Conservation (phyloP, 768 basidiomycete genomes). For the Tulasnella sp. region DNA sequence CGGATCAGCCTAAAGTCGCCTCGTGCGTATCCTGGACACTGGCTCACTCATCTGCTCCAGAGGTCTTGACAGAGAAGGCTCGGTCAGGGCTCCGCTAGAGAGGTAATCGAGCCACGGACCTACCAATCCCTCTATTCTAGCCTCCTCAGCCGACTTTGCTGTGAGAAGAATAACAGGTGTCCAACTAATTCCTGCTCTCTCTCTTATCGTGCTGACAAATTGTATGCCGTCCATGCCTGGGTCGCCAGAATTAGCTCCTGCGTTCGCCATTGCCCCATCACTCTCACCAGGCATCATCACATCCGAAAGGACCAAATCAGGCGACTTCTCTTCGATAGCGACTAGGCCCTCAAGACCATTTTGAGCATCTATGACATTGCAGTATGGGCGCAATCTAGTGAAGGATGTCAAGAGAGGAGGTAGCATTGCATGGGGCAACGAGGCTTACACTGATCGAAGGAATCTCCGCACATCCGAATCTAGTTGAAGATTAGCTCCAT, state of each 20-base stretch:
- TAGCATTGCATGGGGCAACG: background rate
- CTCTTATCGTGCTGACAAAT: conserved; percentile 36
- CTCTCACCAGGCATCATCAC: conserved; percentile 41
- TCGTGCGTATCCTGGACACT: too few relatives aligned
- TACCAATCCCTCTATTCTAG: conserved; percentile 40
- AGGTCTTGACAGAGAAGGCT: too few relatives aligned
- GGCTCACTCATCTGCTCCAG: too few relatives aligned
- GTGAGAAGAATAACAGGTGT: conserved; percentile 41
- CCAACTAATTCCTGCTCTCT: conserved; percentile 32
- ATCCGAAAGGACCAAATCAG: conserved; percentile 40
- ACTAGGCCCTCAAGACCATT: conserved; percentile 38
- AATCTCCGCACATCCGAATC: conserved; percentile 40
- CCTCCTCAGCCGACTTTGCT: conserved; percentile 41
- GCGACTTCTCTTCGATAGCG: conserved; percentile 31
- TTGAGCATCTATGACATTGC: conserved; percentile 38
- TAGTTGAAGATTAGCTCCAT: background rate
- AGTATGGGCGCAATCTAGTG: conserved; percentile 39
- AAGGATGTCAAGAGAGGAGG: conserved; percentile 22
- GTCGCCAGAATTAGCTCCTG: background rate
- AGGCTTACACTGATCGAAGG: conserved; percentile 36
- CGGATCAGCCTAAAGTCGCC: too few relatives aligned
- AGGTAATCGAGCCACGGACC: background rate
- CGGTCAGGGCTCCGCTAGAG: too few relatives aligned
- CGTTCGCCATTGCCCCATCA: too few relatives aligned
- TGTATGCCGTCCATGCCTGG: conserved; percentile 39